Conservation (phyloP, 345 rosid genomes). For the Garcia nutans region DNA sequence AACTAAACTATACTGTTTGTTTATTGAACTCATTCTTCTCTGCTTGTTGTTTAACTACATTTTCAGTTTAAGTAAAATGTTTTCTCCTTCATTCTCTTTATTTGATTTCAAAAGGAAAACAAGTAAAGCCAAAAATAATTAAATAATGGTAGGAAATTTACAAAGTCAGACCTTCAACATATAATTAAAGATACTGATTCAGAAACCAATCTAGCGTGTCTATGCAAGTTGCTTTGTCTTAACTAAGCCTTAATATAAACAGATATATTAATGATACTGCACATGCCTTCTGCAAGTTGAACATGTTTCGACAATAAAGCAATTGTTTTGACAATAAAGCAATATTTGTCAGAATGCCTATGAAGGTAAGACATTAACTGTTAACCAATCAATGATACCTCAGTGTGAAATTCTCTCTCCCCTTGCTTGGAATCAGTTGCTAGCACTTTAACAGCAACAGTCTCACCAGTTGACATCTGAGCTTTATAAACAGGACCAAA, state of each 20-base stretch:
- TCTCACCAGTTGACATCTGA: conserved; percentile 87
- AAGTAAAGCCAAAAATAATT: background rate
- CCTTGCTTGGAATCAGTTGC: conserved; percentile 98
- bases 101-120: background rate
- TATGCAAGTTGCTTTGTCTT: conserved; percentile 4
- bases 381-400: conserved; percentile 47
- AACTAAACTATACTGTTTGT: background rate
- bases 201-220: background rate
- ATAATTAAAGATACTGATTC: background rate
- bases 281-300: conserved; percentile 5
- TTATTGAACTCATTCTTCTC: background rate
- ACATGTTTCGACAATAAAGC: background rate
- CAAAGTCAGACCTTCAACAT: background rate
- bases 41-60: background rate
- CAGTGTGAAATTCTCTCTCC: conserved; percentile 94
- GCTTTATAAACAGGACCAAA: conserved; percentile 99
- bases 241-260: background rate
- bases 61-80: background rate
- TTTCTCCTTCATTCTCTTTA: background rate
- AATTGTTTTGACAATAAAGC: background rate
- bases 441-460: conserved; percentile 90
- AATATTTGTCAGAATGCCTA: background rate
- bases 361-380: conserved; percentile 3
- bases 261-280: background rate
- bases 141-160: background rate